Conservation (phyloP, 2,329 filamentous ascomycete genomes). For the Trichoderma harzianum region DNA sequence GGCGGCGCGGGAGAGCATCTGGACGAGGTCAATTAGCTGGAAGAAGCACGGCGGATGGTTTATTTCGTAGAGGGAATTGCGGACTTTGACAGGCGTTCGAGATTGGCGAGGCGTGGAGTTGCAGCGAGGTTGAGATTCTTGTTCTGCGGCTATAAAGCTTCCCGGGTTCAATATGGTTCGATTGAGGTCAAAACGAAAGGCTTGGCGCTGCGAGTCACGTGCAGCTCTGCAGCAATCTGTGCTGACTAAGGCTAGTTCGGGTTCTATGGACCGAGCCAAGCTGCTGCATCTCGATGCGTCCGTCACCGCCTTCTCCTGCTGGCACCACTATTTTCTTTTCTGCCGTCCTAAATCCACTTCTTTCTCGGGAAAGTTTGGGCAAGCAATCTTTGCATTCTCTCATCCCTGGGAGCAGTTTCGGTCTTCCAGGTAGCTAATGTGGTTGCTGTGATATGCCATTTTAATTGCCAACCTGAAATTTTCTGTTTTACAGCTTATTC, state of each 20-base stretch:
- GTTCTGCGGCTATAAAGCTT: slow-evolving; percentile 26
- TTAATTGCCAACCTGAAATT: neutral
- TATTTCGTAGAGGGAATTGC: neutral
- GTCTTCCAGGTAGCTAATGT: neutral
- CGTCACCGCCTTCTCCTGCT: slow-evolving; percentile 26
- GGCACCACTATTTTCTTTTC: slow-evolving; percentile 26
- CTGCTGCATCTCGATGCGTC: slow-evolving; percentile 11
- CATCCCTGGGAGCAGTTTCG: slow-evolving; percentile 1
- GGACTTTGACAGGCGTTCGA: slow-evolving; percentile 26
- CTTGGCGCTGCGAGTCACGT: slow-evolving; percentile 24
- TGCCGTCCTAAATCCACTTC: slow-evolving; percentile 23
- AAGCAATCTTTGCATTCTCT: slow-evolving; percentile 14
- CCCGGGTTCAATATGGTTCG: slow-evolving; percentile 31
- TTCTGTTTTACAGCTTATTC: neutral
- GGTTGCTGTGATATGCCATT: neutral
- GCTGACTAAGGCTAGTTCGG: neutral
- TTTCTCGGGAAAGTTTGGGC: slow-evolving; percentile 9
- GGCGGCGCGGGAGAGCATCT: slow-evolving; percentile 82
- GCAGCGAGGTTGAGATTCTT: slow-evolving; percentile 25
- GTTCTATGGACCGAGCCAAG: neutral
- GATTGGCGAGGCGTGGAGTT: slow-evolving; percentile 26
- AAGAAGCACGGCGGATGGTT: neutral
- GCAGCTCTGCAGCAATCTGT: slow-evolving; percentile 5
- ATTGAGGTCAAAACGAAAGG: slow-evolving; percentile 33
- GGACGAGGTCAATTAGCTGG: slow-evolving; percentile 41